These are phyloP conservation scores for Globisporangium iwayamae DNA, from an alignment of 352 stramenopile genomes.

Conservation along the genomic window DNA sequence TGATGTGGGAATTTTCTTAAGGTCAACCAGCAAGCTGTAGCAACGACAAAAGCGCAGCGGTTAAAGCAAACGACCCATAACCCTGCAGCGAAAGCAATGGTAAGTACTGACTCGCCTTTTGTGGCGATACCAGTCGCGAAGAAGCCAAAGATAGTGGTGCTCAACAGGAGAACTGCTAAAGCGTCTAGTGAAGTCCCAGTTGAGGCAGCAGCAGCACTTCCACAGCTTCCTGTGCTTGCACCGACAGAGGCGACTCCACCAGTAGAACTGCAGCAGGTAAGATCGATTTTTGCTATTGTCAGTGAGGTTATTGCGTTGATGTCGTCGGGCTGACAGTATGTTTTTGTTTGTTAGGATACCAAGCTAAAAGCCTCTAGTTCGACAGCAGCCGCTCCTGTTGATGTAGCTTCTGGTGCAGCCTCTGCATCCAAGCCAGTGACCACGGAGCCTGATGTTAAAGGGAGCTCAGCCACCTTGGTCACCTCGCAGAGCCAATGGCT, in stretches of 20 bases:
- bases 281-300: background rate
- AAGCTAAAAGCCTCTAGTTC: background rate
- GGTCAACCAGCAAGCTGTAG: background rate
- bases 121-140: background rate
- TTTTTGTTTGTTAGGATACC: background rate
- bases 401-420: background rate
- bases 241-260: background rate
- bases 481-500: background rate
- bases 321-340: background rate
- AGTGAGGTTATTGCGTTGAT: background rate
- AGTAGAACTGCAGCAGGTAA: background rate
- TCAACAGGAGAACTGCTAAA: background rate
- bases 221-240: background rate
- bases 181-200: background rate
- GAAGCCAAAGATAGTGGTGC: constrained; percentile 4
- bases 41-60: background rate
- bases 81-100: background rate
- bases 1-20: background rate
- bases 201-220: background rate
- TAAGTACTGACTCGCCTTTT: no score
- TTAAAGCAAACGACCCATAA: background rate
- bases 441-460: background rate
- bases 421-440: background rate
- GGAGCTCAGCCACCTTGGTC: background rate
- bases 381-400: no score